These are phyloP conservation scores for Fusarium tuaranense DNA, from an alignment of 2,329 filamentous ascomycete species.

Conservation along the genomic window DNA sequence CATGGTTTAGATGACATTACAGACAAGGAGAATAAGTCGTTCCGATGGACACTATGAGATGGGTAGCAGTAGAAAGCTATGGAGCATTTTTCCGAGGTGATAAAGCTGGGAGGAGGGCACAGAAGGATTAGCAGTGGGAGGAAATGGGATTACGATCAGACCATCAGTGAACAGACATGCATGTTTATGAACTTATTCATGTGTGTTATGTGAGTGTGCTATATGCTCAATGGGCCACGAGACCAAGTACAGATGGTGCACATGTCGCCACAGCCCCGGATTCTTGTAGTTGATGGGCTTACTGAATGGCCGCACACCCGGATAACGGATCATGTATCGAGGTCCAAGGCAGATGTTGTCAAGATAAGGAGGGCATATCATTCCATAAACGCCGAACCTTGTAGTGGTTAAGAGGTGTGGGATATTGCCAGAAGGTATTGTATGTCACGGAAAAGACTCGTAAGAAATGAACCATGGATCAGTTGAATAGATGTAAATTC, in stretches of 20 bases:
- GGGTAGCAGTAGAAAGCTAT: accelerated
- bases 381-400: neutral
- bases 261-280: too few relatives aligned
- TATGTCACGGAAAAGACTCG: too few relatives aligned
- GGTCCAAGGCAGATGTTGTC: neutral
- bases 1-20: neutral
- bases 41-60: neutral
- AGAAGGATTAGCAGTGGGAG: neutral
- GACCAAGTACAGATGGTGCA: neutral
- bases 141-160: neutral
- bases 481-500: neutral
- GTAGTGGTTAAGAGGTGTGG: neutral
- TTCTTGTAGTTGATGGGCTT: neutral
- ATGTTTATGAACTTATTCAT: neutral
- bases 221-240: neutral
- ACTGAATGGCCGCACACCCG: neutral
- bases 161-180: neutral
- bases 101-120: neutral
- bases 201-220: neutral
- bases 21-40: neutral
- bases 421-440: neutral
- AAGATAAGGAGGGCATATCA: neutral
- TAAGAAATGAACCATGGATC: neutral
- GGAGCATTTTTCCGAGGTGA: neutral
- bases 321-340: neutral